phyloP scores from a whole-genome alignment of 2,329 filamentous ascomycete species.

The Scytalidium sp. region DNA sequence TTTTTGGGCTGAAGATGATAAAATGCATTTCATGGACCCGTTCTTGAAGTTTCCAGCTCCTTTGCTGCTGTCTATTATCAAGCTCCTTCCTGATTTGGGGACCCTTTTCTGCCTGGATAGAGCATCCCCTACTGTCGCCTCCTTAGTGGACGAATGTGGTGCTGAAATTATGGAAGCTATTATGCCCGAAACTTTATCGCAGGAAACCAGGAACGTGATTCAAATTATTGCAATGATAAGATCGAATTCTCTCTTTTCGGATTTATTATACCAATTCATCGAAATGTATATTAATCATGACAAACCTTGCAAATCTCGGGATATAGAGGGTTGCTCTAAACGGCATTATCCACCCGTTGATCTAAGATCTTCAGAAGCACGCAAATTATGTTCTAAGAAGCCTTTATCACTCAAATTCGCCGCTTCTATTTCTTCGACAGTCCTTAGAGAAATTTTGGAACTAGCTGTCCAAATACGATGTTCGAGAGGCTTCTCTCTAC shows the following conservation, averaged over 20 bases:
- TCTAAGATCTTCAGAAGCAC: background rate
- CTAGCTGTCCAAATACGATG: background rate
- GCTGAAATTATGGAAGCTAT: slow-evolving; percentile 2
- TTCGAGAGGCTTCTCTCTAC: background rate
- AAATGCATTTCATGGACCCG: background rate
- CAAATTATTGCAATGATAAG: background rate
- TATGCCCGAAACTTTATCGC: background rate
- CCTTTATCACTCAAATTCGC: background rate
- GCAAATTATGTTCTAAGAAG: background rate
- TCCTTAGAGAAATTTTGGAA: background rate
- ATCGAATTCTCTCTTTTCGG: background rate
- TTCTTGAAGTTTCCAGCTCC: background rate
- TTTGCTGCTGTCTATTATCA: background rate
- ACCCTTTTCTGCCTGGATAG: background rate
- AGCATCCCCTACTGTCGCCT: background rate
- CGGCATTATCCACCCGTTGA: background rate
- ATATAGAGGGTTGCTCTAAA: background rate
- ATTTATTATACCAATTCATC: background rate
- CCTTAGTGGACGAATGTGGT: background rate
- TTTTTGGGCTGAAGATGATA: too few species aligned
- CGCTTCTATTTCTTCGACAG: background rate
- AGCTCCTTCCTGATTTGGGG: background rate
- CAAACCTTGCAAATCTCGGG: background rate
- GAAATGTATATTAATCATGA: background rate
- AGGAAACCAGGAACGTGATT: background rate